phyloP scores from a whole-genome alignment of 2,329 filamentous ascomycete species.

The Aspergillus viridinutans region DNA sequence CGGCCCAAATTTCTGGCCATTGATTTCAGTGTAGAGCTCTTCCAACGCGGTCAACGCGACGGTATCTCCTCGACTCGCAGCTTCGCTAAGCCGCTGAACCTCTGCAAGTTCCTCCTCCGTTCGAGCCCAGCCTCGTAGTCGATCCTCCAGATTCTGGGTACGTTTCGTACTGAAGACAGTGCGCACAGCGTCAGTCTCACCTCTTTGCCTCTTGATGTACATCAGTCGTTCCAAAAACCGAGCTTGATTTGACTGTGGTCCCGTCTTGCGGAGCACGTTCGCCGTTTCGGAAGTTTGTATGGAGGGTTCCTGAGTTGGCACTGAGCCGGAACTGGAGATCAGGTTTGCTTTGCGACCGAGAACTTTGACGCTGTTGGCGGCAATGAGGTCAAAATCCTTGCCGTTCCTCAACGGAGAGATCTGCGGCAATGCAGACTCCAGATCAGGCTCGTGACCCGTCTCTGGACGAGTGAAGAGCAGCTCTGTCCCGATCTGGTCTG shows the following conservation, averaged over 20 bases:
- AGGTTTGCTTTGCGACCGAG: slow-evolving; percentile 62
- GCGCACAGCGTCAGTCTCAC: slow-evolving; percentile 61
- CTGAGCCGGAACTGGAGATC: slow-evolving; percentile 40
- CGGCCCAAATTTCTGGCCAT: slow-evolving; percentile 6
- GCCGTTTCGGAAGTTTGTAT: neutral
- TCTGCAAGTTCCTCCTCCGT: slow-evolving; percentile 35
- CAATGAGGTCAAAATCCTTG: slow-evolving; percentile 64
- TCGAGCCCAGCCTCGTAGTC: slow-evolving; percentile 34
- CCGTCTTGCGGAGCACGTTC: slow-evolving; percentile 21
- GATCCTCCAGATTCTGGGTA: slow-evolving; percentile 27
- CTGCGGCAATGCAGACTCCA: slow-evolving; percentile 41
- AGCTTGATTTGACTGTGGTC: slow-evolving; percentile 40
- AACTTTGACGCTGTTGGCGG: slow-evolving; percentile 66
- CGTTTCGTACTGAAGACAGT: slow-evolving; percentile 52
- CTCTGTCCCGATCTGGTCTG: slow-evolving; percentile 77
- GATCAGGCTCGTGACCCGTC: slow-evolving; percentile 23
- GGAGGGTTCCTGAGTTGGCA: slow-evolving; percentile 1
- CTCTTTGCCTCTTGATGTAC: slow-evolving; percentile 59
- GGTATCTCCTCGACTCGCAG: slow-evolving; percentile 33
- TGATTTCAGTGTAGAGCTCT: slow-evolving; percentile 31
- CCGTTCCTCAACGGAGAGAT: slow-evolving; percentile 41
- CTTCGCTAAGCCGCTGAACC: slow-evolving; percentile 34
- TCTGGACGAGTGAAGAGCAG: slow-evolving; percentile 60
- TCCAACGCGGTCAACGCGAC: slow-evolving; percentile 34
- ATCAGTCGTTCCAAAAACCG: slow-evolving; percentile 64